Percentiles rank a stretch among this genome's conserved stretches.
Conservation (phyloP, 1,284 basidiomycete genomes). For the Rhodotorula sp. region DNA sequence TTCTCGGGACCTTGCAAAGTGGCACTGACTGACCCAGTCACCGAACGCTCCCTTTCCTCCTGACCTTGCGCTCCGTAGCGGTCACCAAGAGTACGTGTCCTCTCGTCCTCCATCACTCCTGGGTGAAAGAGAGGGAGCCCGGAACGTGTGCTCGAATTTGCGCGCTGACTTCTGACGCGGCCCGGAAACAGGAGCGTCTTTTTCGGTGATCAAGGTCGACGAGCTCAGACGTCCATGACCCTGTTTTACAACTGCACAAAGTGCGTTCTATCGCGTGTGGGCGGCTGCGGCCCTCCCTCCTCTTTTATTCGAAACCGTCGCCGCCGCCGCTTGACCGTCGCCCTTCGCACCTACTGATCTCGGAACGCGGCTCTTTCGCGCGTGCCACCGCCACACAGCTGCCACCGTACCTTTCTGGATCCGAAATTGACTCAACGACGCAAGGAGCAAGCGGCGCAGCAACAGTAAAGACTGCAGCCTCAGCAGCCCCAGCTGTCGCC, state of each 20-base stretch:
- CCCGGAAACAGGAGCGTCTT: constrained; percentile 70
- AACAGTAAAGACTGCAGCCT: too few species aligned
- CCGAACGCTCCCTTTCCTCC: background rate
- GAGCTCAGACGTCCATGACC: constrained; percentile 87
- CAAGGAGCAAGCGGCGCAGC: constrained; percentile 3
- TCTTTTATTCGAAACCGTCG: background rate
- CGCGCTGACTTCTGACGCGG: background rate
- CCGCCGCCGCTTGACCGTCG: background rate
- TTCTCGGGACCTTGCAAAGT: background rate
- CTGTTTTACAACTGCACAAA: constrained; percentile 89
- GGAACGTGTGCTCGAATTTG: too few species aligned
- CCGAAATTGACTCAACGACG: constrained; percentile 10
- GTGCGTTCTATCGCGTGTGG: constrained; percentile 52
- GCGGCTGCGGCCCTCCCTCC: background rate
- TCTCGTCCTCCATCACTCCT: too few species aligned
- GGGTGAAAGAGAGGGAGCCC: too few species aligned
- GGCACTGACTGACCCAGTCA: background rate
- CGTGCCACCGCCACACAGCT: constrained; percentile 1
- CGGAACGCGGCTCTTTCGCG: background rate
- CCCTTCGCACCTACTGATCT: background rate
- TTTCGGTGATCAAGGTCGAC: constrained; percentile 92
- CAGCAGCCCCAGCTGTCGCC: too few species aligned
- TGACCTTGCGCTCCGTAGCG: background rate
- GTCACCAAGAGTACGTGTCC: constrained; percentile 46
- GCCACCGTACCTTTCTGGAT: constrained; percentile 28